Conservation (phyloP, 805 yeast species). For the Saturnispora zaruensis region DNA sequence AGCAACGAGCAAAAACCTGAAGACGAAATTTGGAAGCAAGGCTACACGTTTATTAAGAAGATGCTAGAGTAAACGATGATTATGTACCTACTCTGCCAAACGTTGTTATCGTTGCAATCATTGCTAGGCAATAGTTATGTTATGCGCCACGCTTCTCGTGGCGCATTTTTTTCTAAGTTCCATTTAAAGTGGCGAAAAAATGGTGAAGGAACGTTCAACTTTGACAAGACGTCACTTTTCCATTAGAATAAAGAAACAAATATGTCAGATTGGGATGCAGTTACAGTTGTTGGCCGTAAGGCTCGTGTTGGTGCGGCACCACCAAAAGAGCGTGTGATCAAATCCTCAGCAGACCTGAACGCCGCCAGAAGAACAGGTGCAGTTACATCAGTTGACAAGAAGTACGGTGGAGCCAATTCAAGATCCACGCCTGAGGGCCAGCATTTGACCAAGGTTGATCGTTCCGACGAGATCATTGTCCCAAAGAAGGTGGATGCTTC, state of each 20-base stretch:
- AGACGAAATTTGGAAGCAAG: constrained; percentile 7
- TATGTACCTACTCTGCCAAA: too few relatives aligned
- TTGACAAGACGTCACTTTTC: background rate
- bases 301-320: constrained; percentile 80
- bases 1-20: background rate
- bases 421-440: constrained; percentile 83
- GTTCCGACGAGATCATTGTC: constrained; percentile 87
- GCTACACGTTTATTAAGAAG: constrained; percentile 5
- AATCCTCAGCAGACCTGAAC: constrained; percentile 68
- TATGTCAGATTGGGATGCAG: constrained; percentile 81
- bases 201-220: background rate
- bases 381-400: constrained; percentile 87
- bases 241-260: background rate
- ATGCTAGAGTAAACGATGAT: constrained; percentile 4
- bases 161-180: background rate
- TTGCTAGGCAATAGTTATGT: background rate
- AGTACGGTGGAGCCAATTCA: constrained; percentile 63
- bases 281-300: constrained; percentile 80
- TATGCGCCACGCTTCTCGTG: background rate
- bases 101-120: too few relatives aligned
- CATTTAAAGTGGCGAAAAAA: background rate
- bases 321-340: constrained; percentile 79
- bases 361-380: constrained; percentile 91
- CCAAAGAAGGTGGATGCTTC: constrained; percentile 77
- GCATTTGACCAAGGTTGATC: constrained; percentile 85